Conservation (phyloP, 352 stramenopile species). For the Hyphochytrium catenoides region DNA sequence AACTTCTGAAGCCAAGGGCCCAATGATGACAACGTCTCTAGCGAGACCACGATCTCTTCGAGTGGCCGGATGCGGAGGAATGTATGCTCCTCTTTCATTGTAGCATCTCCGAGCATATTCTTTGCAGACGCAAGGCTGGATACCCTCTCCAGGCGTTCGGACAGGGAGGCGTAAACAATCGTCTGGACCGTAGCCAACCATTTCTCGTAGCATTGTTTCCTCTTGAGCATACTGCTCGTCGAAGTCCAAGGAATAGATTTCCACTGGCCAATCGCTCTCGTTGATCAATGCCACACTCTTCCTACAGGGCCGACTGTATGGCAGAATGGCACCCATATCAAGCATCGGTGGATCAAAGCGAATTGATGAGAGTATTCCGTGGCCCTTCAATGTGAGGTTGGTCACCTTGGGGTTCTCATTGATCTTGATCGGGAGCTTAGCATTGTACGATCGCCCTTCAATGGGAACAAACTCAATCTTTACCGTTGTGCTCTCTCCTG, state of each 20-base stretch:
- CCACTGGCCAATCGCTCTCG: conserved; percentile 56
- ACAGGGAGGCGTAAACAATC: conserved; percentile 41
- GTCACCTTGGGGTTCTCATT: conserved; percentile 41
- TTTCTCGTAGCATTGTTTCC: conserved; percentile 38
- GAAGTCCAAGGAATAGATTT: conserved; percentile 75
- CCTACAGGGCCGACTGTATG: conserved; percentile 21
- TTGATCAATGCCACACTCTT: conserved; percentile 51
- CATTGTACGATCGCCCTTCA: conserved; percentile 33
- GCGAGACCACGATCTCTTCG: conserved; percentile 6
- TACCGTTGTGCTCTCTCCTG: conserved; percentile 52
- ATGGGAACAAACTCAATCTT: conserved; percentile 67
- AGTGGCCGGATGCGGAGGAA: not conserved
- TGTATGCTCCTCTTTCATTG: conserved; percentile 8
- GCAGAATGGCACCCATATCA: conserved; percentile 61
- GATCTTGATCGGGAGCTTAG: conserved; percentile 69
- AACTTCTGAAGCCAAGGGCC: conserved; percentile 3
- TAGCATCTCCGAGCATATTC: conserved; percentile 1
- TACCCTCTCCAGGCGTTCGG: conserved; percentile 25
- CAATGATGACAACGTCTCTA: conserved; percentile 10
- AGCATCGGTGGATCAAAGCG: conserved; percentile 48
- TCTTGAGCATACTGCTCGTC: conserved; percentile 51
- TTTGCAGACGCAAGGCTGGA: conserved; percentile 23
- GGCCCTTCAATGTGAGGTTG: conserved; percentile 37
- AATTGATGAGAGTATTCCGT: conserved; percentile 45
- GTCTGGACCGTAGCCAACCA: conserved; percentile 27